A percentile compares a stretch with the other conserved stretches of the same genome.
phyloP scores from a whole-genome alignment of 495 filamentous ascomycete species.

The Aspergillus egyptiacus region DNA sequence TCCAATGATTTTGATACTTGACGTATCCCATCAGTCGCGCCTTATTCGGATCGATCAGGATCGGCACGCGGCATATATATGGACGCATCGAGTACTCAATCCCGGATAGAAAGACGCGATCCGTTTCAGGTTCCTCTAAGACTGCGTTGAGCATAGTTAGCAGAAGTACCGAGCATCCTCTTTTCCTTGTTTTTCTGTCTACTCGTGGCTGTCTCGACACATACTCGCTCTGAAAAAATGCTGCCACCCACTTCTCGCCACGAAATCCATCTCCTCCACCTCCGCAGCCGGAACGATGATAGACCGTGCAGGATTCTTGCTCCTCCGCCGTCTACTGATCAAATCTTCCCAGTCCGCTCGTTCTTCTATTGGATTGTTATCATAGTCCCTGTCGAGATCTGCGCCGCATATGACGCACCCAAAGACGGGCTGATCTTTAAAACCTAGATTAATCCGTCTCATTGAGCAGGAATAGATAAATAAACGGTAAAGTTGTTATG shows the following conservation, averaged over 20 bases:
- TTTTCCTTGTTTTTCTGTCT: too few relatives aligned
- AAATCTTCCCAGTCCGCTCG: too few relatives aligned
- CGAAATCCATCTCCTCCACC: background rate
- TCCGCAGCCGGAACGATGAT: background rate
- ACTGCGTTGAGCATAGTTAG: background rate
- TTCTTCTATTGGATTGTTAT: too few relatives aligned
- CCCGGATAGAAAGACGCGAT: background rate
- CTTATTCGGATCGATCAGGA: background rate
- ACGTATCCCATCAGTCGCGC: background rate
- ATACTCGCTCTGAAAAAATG: background rate
- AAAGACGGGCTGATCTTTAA: too few relatives aligned
- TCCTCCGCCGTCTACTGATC: too few relatives aligned
- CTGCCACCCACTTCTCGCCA: too few relatives aligned
- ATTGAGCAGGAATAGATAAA: too few relatives aligned
- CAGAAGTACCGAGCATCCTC: too few relatives aligned
- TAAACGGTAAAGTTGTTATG: too few relatives aligned
- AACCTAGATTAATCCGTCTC: too few relatives aligned
- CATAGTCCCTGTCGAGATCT: too few relatives aligned
- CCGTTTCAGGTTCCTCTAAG: background rate
- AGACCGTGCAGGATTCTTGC: background rate
- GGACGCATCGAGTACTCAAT: background rate
- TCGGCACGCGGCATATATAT: background rate
- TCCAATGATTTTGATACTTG: background rate
- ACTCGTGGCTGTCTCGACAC: background rate
- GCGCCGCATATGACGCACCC: too few relatives aligned